phyloP scores from a whole-genome alignment of 2,329 filamentous ascomycete genomes.

The Diaporthe destruens region DNA sequence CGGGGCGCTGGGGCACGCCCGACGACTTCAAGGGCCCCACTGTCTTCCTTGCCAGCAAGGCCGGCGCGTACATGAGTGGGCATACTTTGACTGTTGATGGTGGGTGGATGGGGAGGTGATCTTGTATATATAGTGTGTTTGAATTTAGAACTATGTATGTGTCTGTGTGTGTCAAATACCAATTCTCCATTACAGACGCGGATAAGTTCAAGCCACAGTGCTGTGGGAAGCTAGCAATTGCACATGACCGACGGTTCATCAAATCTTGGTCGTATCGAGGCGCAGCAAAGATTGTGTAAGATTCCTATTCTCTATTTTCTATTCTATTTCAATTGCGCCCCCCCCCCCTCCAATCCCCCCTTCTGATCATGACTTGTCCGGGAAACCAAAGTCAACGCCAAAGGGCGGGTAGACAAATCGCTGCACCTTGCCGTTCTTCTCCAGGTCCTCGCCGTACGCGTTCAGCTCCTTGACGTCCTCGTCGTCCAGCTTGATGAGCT shows the following conservation, averaged over 20 bases:
- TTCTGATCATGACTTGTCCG: conserved; percentile 65
- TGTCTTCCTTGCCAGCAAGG: conserved; percentile 81
- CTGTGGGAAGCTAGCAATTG: not conserved
- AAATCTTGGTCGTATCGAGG: not conserved
- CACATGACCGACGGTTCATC: too few relatives aligned
- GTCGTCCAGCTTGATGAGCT: conserved; percentile 73
- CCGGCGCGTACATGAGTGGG: conserved; percentile 85
- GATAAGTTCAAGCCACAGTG: not conserved
- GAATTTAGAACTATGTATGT: not conserved
- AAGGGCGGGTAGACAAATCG: conserved; percentile 78
- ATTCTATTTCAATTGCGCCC: conserved; percentile 9
- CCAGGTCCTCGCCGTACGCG: conserved; percentile 66
- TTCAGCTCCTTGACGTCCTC: conserved; percentile 71
- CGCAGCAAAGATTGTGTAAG: not conserved
- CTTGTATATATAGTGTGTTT: not conserved
- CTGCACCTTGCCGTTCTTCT: conserved; percentile 64
- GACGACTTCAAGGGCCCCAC: conserved; percentile 90
- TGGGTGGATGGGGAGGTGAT: conserved; percentile 89
- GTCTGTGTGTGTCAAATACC: not conserved
- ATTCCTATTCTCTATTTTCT: not conserved
- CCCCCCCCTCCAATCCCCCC: too few relatives aligned
- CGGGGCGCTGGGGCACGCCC: conserved; percentile 83
- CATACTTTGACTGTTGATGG: conserved; percentile 88
- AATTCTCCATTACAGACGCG: not conserved
- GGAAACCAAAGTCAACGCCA: conserved; percentile 77